A percentile compares a stretch with the other conserved stretches of the same genome.
Conservation (phyloP, 192 early-diverging fungal genomes). For the Powellomyces hirtus region DNA sequence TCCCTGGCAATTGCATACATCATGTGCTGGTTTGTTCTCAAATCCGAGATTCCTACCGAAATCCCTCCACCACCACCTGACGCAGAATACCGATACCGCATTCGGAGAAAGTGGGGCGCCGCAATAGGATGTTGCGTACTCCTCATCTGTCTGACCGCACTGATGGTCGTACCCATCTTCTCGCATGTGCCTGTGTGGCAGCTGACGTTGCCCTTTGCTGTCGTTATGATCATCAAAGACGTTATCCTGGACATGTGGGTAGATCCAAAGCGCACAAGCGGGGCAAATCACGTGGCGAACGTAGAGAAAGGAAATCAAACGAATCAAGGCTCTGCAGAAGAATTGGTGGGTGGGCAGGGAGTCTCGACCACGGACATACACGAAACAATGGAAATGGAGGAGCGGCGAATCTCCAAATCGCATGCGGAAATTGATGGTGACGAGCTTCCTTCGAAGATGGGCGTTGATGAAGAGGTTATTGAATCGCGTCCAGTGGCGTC, state of each 20-base stretch:
- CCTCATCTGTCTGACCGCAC: slow-evolving; percentile 54
- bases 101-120: slow-evolving; percentile 61
- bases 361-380: not conserved
- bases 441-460: not conserved
- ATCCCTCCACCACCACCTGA: slow-evolving; percentile 12
- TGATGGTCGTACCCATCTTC: slow-evolving; percentile 66
- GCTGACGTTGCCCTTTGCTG: slow-evolving; percentile 76
- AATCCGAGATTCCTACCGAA: slow-evolving; percentile 3
- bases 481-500: no score
- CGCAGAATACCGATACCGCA: slow-evolving; percentile 32
- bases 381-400: not conserved
- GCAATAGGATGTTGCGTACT: slow-evolving; percentile 62
- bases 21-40: slow-evolving; percentile 52
- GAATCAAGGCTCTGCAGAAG: no score
- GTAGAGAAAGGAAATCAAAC: not conserved
- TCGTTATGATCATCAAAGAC: slow-evolving; percentile 59
- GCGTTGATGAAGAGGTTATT: not conserved
- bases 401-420: not conserved
- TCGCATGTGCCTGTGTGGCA: slow-evolving; percentile 71
- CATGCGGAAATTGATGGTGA: not conserved
- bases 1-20: slow-evolving; percentile 53
- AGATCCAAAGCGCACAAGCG: not conserved
- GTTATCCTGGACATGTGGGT: slow-evolving; percentile 46
- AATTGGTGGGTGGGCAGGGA: not conserved
- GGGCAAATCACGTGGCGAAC: not conserved